A percentile compares a stretch with the other conserved stretches of the same genome.
phyloP scores from a whole-genome alignment of 2,329 filamentous ascomycete genomes.

The Pseudogymnoascus sp. region DNA sequence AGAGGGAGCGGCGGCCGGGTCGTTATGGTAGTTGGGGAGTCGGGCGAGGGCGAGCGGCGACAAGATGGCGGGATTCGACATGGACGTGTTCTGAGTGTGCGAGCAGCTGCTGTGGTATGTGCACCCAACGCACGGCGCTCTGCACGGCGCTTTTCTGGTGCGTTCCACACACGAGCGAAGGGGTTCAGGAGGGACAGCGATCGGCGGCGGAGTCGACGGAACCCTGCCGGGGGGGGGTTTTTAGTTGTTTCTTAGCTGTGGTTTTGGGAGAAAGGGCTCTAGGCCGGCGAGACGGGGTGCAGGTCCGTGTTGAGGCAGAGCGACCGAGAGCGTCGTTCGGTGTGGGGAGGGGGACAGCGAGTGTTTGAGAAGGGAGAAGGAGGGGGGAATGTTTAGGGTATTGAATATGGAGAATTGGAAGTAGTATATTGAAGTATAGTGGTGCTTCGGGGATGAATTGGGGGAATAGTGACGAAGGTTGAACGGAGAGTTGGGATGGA shows the following conservation, averaged over 20 bases:
- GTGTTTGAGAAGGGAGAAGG: not conserved
- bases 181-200: slow-evolving; percentile 2
- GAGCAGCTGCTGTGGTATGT: not conserved
- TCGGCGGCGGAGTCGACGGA: not conserved
- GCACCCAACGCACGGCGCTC: not conserved
- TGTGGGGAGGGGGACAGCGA: not conserved
- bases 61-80: not conserved
- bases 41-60: not conserved
- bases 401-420: not conserved
- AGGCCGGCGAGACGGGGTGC: not conserved
- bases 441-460: not conserved
- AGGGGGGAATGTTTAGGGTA: not conserved
- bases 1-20: not conserved
- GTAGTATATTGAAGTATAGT: not conserved
- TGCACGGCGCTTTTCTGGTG: not conserved
- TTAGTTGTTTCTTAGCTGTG: not conserved
- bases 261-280: not conserved
- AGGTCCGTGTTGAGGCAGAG: not conserved
- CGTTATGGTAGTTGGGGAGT: not conserved
- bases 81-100: not conserved
- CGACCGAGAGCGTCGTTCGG: not conserved
- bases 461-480: not conserved
- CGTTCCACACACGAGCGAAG: not conserved
- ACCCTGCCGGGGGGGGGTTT: not conserved
- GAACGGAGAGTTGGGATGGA: slow-evolving; percentile 1